Conservation (phyloP, 2,329 filamentous ascomycete genomes). For the Penicillium polonicum region DNA sequence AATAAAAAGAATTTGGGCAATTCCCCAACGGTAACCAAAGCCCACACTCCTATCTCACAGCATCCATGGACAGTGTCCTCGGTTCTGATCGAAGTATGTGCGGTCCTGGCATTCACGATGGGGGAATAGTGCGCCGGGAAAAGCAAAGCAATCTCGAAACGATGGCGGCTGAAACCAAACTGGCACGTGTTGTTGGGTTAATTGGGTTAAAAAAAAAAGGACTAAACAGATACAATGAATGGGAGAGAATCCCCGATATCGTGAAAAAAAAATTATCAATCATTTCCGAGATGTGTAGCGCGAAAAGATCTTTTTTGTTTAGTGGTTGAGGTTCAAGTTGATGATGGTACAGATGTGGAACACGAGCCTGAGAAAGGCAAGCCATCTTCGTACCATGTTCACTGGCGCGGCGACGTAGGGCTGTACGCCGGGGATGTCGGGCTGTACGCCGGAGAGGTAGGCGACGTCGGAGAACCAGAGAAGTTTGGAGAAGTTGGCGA, state of each 20-base stretch:
- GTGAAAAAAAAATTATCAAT: constrained; percentile 39
- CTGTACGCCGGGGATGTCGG: constrained; percentile 46
- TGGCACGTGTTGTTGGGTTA: constrained; percentile 13
- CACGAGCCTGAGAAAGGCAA: constrained; percentile 22
- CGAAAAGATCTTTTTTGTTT: constrained; percentile 39
- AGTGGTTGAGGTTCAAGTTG: constrained; percentile 28
- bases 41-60: neutral
- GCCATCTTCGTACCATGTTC: constrained; percentile 27
- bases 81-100: constrained; percentile 20
- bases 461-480: constrained; percentile 46
- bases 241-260: constrained; percentile 32
- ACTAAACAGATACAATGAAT: constrained; percentile 36
- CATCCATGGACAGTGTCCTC: neutral
- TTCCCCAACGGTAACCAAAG: constrained; percentile 1
- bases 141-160: constrained; percentile 34
- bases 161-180: constrained; percentile 24
- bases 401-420: constrained; percentile 47
- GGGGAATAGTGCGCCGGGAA: constrained; percentile 6
- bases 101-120: neutral
- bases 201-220: constrained; percentile 11
- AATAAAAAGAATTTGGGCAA: constrained; percentile 19
- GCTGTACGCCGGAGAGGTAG: constrained; percentile 45
- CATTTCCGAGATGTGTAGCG: constrained; percentile 38
- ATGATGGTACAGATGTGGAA: constrained; percentile 43
- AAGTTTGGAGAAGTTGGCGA: constrained; percentile 53